phyloP scores from a whole-genome alignment of 1,139 yeast genomes.

The Blastobotrys indianensis region DNA sequence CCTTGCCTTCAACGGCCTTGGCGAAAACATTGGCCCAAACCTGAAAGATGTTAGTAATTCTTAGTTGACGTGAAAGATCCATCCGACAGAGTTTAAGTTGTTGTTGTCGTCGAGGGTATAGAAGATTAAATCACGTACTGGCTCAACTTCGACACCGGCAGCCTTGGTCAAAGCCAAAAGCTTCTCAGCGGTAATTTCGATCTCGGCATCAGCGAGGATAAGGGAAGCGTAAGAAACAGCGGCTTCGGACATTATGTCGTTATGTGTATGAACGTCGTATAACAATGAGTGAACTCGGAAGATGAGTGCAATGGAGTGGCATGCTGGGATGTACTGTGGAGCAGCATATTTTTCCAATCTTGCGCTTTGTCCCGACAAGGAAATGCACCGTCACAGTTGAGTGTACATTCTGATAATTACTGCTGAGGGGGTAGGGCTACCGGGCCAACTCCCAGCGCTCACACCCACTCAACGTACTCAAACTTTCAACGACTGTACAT shows the following conservation, averaged over 20 bases:
- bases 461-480: background rate
- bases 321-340: background rate
- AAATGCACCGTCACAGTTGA: background rate
- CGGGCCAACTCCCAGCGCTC: background rate
- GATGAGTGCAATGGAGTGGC: background rate
- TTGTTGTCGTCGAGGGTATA: background rate
- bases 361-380: background rate
- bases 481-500: background rate
- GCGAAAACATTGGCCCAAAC: slow-evolving; percentile 96
- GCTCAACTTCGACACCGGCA: slow-evolving; percentile 83
- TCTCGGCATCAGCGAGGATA: slow-evolving; percentile 95
- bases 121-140: slow-evolving; percentile 37
- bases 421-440: background rate
- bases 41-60: slow-evolving; percentile 31
- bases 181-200: slow-evolving; percentile 92
- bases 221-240: slow-evolving; percentile 67
- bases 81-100: background rate
- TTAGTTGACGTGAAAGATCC: background rate
- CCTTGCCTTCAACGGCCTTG: slow-evolving; percentile 95
- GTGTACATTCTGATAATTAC: background rate
- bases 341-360: background rate
- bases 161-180: slow-evolving; percentile 77
- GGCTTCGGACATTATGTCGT: slow-evolving; percentile 30
- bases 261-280: background rate
- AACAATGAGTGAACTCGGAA: background rate